Evolutionary conservation across 139 green algal genomes (phyloP), one percentile per base, ranked within the genome.

Genomic region (Coelastrella sp.): DNA sequence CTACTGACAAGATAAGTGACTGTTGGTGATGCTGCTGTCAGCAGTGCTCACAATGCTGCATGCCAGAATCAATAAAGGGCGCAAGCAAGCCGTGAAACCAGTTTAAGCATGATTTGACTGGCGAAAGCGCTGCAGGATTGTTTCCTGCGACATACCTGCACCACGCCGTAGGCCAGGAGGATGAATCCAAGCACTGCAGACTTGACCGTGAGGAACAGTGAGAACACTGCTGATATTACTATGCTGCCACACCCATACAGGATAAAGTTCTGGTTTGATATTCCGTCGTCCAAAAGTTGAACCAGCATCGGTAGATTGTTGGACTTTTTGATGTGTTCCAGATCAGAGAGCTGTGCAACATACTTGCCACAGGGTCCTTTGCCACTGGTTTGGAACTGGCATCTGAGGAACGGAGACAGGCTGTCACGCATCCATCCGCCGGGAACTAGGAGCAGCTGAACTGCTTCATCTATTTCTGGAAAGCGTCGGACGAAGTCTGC

Each of bases 231-330:
- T 56, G 87, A 91, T n/a, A 91, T 15, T 4, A 85, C 49, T 27
- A 91, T 91, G 27, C 86, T 65, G 11, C 61, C 24, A 15, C 25
- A 61, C 63, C 87, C 87, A 60, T 86, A 86, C 63, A 81, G 11
- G 14, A 91, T 66, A 19, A 9, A 8, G 6, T 15, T 24, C 35
- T 73, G 76, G 9, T 57, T n/a, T 6, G 22, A 8, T 3, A 91
- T n/a, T 5, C 57, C 75, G 10, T 68, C 22, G 12, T 80, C 24
- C 19, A 91, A 19, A 20, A 86, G 22, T 11, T 86, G 15, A 27
- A 91, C 87, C 35, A 91, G 87, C 63, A 85, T 49, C 59, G 63
- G 63, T 22, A 91, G 65, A 35, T 91, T 85, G 60, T 60, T 84
- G 78, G 19, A n/a, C 7, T 78, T 63, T 20, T 24, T 58, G 22